Evolutionary conservation across 192 early-diverging fungal species (phyloP).

Genomic region (Pilaira anomala): DNA sequence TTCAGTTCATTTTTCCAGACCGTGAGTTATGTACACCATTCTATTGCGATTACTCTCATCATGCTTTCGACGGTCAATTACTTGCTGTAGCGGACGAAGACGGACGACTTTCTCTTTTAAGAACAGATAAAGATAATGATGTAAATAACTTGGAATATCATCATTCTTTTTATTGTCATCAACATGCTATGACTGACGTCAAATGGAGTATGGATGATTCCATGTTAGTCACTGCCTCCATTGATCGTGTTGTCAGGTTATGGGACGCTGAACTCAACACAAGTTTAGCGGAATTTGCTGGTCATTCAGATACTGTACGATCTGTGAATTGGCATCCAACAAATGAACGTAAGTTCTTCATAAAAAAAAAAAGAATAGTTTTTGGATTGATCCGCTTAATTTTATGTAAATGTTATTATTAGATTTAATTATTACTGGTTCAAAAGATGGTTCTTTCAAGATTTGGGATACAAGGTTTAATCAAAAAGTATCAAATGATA

Average conservation of each 20-base stretch:
- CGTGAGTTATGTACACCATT: slow-evolving; percentile 8
- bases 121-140: slow-evolving; percentile 48
- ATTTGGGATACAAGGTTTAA: slow-evolving; percentile 34
- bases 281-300: slow-evolving; percentile 54
- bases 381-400: background rate
- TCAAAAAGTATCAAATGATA: background rate
- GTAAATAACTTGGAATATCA: slow-evolving; percentile 21
- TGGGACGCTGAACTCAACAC: slow-evolving; percentile 70
- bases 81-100: slow-evolving; percentile 70
- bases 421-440: slow-evolving; percentile 29
- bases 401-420: background rate
- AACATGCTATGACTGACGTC: slow-evolving; percentile 81
- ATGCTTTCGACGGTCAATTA: slow-evolving; percentile 48
- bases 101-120: slow-evolving; percentile 57
- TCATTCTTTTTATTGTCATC: slow-evolving; percentile 57
- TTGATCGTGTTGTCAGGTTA: slow-evolving; percentile 68
- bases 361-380: background rate
- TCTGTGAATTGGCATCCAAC: slow-evolving; percentile 57
- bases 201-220: slow-evolving; percentile 71
- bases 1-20: slow-evolving; percentile 9
- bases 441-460: slow-evolving; percentile 21
- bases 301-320: slow-evolving; percentile 70
- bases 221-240: slow-evolving; percentile 69
- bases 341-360: slow-evolving; percentile 54
- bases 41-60: slow-evolving; percentile 20